Percentiles rank a stretch among this genome's conserved stretches.
phyloP scores from a whole-genome alignment of 2,329 filamentous ascomycete species.

The Microcyclospora tardicrescens region DNA sequence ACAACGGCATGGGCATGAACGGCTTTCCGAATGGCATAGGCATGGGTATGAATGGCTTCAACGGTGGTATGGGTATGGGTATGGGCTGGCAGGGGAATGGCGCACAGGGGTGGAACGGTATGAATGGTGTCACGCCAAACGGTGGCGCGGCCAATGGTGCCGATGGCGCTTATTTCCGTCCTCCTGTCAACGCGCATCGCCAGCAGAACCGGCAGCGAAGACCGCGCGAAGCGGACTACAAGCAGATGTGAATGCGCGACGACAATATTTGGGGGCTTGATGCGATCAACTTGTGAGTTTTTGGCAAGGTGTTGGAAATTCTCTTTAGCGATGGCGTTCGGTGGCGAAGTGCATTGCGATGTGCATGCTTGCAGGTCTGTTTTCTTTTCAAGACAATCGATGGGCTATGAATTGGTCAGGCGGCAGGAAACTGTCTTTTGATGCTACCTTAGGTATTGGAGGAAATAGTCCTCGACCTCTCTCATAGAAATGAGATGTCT shows the following conservation, averaged over 20 bases:
- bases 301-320: neutral
- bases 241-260: constrained; percentile 50
- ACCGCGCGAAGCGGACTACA: constrained; percentile 78
- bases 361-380: too few species aligned
- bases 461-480: too few species aligned
- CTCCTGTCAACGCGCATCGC: constrained; percentile 87
- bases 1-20: constrained; percentile 17
- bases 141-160: constrained; percentile 50
- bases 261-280: neutral
- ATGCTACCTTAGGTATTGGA: too few species aligned
- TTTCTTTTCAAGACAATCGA: too few species aligned
- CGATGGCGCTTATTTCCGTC: constrained; percentile 85
- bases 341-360: too few species aligned
- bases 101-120: constrained; percentile 18
- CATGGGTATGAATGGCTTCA: constrained; percentile 8
- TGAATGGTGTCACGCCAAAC: constrained; percentile 16
- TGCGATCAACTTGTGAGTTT: neutral
- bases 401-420: too few species aligned
- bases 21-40: constrained; percentile 7
- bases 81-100: constrained; percentile 6
- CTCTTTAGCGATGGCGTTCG: constrained; percentile 15
- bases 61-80: constrained; percentile 6
- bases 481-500: too few species aligned
- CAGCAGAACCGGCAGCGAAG: constrained; percentile 70
- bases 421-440: too few species aligned